Conservation (phyloP, 2,329 filamentous ascomycete genomes). For the Berkeleyomyces rouxiae region DNA sequence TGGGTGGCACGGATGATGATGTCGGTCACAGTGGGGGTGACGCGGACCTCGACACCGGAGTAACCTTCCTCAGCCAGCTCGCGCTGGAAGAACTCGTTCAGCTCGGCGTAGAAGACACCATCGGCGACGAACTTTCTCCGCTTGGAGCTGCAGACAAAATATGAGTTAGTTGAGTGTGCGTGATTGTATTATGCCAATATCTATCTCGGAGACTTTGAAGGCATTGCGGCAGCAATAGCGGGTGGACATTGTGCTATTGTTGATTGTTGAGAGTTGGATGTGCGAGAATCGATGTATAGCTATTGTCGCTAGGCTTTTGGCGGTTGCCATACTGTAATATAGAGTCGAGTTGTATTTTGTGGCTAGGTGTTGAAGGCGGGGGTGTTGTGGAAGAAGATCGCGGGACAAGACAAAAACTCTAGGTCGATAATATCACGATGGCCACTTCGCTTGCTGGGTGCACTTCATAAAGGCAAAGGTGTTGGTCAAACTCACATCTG, state of each 20-base stretch:
- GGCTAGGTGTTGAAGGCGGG: not conserved
- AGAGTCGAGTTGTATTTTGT: not conserved
- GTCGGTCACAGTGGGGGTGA: conserved; percentile 98
- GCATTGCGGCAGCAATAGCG: not conserved
- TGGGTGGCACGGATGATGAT: conserved; percentile 99
- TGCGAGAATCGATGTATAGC: not conserved
- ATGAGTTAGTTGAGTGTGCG: conserved; percentile 8
- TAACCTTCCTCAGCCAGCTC: conserved; percentile 99
- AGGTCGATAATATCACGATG: conserved; percentile 9
- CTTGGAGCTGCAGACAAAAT: conserved; percentile 50
- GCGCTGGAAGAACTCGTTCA: conserved; percentile 99
- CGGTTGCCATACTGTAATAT: not conserved
- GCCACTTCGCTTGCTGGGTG: conserved; percentile 2
- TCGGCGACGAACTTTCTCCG: conserved; percentile 90
- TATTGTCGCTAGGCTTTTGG: not conserved
- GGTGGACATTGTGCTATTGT: not conserved
- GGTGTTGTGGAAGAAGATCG: not conserved
- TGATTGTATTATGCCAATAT: not conserved
- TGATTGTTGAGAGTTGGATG: not conserved
- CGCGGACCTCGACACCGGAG: conserved; percentile 99
- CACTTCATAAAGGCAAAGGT: not conserved
- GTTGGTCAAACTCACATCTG: conserved; percentile 14
- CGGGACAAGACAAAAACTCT: not conserved
- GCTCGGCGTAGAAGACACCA: conserved; percentile 99
- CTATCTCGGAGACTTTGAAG: not conserved